Conservation (phyloP, 2,329 filamentous ascomycete genomes). For the Podosphaera fusca region DNA sequence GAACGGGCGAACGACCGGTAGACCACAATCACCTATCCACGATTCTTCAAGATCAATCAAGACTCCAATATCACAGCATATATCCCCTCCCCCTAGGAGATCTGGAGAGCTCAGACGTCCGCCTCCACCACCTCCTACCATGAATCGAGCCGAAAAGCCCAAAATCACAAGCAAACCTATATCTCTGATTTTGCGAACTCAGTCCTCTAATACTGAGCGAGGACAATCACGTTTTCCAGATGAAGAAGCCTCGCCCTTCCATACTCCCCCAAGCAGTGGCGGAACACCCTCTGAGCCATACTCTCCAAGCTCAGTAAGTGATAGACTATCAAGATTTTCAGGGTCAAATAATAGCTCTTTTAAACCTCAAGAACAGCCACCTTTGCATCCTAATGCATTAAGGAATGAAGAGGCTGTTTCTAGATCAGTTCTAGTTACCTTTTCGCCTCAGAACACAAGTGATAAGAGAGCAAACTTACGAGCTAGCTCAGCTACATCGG, state of each 20-base stretch:
- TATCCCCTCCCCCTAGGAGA: constrained; percentile 38
- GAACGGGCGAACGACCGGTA: constrained; percentile 30
- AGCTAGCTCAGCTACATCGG: constrained; percentile 15
- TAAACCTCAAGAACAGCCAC: constrained; percentile 24
- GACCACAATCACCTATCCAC: constrained; percentile 28
- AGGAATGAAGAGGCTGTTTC: no score
- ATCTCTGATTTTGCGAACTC: constrained; percentile 14
- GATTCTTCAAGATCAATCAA: constrained; percentile 27
- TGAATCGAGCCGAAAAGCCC: constrained; percentile 64
- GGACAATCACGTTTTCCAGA: constrained; percentile 2
- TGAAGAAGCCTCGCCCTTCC: constrained; percentile 49
- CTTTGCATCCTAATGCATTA: constrained; percentile 6
- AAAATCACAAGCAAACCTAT: constrained; percentile 25
- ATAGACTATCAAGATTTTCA: constrained; percentile 21
- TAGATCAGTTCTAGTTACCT: constrained; percentile 8
- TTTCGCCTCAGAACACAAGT: constrained; percentile 21
- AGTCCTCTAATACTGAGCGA: constrained; percentile 12
- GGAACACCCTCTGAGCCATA: constrained; percentile 30
- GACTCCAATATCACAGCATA: constrained; percentile 25
- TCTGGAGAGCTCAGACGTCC: constrained; percentile 35
- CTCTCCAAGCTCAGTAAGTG: constrained; percentile 24
- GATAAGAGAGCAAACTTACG: constrained; percentile 27
- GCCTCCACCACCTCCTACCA: constrained; percentile 34
- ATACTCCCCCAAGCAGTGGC: constrained; percentile 52
- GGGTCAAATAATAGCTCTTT: constrained; percentile 8